Percentiles rank a stretch among this genome's conserved stretches.
phyloP scores from a whole-genome alignment of 805 yeast genomes.

The Aciculoconidium aculeatum region DNA sequence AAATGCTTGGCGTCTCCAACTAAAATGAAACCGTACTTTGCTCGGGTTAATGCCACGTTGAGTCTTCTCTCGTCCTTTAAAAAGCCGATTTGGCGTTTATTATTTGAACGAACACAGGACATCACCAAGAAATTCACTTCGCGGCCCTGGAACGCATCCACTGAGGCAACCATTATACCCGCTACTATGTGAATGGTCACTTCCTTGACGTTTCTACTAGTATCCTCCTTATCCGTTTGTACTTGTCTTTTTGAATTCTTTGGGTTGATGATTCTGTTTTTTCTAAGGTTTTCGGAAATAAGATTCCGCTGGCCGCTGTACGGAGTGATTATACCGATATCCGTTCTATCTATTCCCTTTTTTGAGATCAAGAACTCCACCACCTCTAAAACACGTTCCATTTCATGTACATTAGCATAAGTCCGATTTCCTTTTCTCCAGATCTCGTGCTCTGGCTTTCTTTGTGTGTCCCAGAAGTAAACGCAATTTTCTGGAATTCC shows the following conservation, averaged over 20 bases:
- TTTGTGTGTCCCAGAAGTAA: conserved; percentile 54
- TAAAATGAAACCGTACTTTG: conserved; percentile 22
- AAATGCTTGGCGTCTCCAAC: conserved; percentile 35
- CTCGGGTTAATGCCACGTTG: conserved; percentile 26
- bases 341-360: conserved; percentile 42
- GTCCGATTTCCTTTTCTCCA: conserved; percentile 52
- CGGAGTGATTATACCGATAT: conserved; percentile 69
- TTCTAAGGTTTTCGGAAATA: conserved; percentile 44
- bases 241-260: conserved; percentile 38
- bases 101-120: conserved; percentile 25
- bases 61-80: conserved; percentile 24
- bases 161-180: conserved; percentile 37
- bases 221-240: conserved; percentile 59
- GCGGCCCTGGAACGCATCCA: conserved; percentile 26
- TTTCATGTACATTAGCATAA: conserved; percentile 52
- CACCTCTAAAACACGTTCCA: conserved; percentile 38
- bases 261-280: conserved; percentile 55
- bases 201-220: conserved; percentile 39
- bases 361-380: conserved; percentile 48
- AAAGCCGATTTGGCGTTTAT: conserved; percentile 18
- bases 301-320: conserved; percentile 69
- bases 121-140: conserved; percentile 24
- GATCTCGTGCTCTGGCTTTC: conserved; percentile 40
- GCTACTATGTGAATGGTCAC: conserved; percentile 45
- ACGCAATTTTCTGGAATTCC: conserved; percentile 48